Percentiles rank a stretch among this genome's conserved stretches.
Evolutionary conservation across 106 monocot species (phyloP).

Genomic region (Phalaenopsis equestris): DNA sequence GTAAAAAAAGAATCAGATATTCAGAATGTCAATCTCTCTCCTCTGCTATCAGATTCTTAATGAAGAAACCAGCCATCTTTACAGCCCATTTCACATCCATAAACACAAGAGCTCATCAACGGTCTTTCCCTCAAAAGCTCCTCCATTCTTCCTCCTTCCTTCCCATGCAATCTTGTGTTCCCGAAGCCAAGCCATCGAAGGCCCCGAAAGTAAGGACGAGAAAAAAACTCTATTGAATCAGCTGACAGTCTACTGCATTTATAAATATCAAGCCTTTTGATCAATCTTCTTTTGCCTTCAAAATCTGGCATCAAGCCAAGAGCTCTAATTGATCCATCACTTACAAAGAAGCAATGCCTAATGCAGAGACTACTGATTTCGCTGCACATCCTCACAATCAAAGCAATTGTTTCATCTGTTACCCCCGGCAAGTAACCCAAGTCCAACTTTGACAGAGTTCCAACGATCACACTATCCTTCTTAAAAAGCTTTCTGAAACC

Average conservation of each 20-base stretch:
- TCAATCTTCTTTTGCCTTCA: slow-evolving; percentile 16
- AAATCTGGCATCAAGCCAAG: slow-evolving; percentile 30
- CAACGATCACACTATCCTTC: slow-evolving; percentile 31
- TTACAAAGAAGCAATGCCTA: slow-evolving; percentile 52
- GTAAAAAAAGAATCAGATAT: not conserved
- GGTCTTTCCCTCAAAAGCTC: slow-evolving; percentile 27
- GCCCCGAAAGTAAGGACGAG: slow-evolving; percentile 37
- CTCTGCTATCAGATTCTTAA: not conserved
- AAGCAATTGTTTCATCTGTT: slow-evolving; percentile 45
- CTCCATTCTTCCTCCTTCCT: slow-evolving; percentile 9
- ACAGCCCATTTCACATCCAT: slow-evolving; percentile 81
- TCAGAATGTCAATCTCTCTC: not conserved
- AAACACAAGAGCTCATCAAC: slow-evolving; percentile 31
- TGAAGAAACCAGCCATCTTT: slow-evolving; percentile 50
- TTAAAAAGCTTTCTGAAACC: slow-evolving; percentile 42
- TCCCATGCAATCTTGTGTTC: slow-evolving; percentile 21
- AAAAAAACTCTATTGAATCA: slow-evolving; percentile 27
- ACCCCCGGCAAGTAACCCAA: slow-evolving; percentile 54
- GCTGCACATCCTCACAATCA: slow-evolving; percentile 39
- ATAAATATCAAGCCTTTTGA: slow-evolving; percentile 72
- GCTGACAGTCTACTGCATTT: slow-evolving; percentile 46
- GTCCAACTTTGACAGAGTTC: slow-evolving; percentile 49
- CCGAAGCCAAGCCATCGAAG: slow-evolving; percentile 76
- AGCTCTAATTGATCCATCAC: slow-evolving; percentile 43
- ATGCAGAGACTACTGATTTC: slow-evolving; percentile 47